A percentile compares a stretch with the other conserved stretches of the same genome.
Conservation (phyloP, 768 basidiomycete species). For the Suillus luteus region DNA sequence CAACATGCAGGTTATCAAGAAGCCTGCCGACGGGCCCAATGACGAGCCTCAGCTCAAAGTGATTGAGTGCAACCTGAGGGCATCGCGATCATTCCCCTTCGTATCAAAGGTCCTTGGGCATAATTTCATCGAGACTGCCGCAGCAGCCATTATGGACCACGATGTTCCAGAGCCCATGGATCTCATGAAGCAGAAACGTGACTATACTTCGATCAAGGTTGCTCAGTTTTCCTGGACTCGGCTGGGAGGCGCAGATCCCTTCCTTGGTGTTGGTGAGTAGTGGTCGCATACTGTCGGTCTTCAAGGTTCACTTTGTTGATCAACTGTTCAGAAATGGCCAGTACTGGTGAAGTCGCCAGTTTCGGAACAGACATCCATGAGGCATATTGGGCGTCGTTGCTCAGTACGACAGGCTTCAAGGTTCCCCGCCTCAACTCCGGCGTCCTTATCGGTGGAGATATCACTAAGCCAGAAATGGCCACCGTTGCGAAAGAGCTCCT, state of each 20-base stretch:
- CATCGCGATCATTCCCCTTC: slow-evolving; percentile 98
- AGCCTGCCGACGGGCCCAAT: slow-evolving; percentile 51
- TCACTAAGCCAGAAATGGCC: slow-evolving; percentile 83
- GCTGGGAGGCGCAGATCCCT: slow-evolving; percentile 93
- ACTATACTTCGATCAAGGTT: slow-evolving; percentile 96
- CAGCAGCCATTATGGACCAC: slow-evolving; percentile 81
- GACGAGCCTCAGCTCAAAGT: slow-evolving; percentile 83
- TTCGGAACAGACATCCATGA: slow-evolving; percentile 94
- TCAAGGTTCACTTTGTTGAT: slow-evolving; percentile 2
- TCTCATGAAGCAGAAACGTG: slow-evolving; percentile 83
- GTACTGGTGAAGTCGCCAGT: slow-evolving; percentile 95
- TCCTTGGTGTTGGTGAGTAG: slow-evolving; percentile 86
- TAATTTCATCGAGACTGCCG: slow-evolving; percentile 96
- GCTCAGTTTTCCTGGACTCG: slow-evolving; percentile 99
- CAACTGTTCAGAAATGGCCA: slow-evolving; percentile 83
- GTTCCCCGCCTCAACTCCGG: slow-evolving; percentile 83
- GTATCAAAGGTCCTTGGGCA: slow-evolving; percentile 97
- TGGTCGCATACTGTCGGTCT: neutral
- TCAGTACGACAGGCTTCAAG: slow-evolving; percentile 95
- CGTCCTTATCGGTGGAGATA: slow-evolving; percentile 91
- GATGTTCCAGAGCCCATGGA: slow-evolving; percentile 91
- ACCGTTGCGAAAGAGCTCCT: slow-evolving; percentile 77
- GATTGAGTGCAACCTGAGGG: slow-evolving; percentile 98
- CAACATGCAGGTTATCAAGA: slow-evolving; percentile 99
- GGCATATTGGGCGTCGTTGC: slow-evolving; percentile 94